Evolutionary conservation across 768 basidiomycete species (phyloP).

Genomic region (Boletus subparvulus): DNA sequence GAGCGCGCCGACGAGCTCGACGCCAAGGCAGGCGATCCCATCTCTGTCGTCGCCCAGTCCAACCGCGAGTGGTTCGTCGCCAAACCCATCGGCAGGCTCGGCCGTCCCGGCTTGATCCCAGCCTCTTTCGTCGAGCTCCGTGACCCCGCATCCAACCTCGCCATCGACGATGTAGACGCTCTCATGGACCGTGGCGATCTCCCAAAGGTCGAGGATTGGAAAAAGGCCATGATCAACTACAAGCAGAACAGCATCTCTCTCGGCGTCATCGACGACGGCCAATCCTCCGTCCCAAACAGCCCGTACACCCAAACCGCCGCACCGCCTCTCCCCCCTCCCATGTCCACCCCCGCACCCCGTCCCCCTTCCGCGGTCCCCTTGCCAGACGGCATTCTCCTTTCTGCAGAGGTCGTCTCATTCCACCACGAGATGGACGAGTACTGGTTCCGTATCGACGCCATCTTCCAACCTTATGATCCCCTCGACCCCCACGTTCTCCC

Average conservation of each 20-base stretch:
- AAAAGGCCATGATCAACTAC: conserved; percentile 90
- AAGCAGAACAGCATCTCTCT: conserved; percentile 95
- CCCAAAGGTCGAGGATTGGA: conserved; percentile 99
- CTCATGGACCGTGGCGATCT: conserved; percentile 87
- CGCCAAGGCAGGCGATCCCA: conserved; percentile 88
- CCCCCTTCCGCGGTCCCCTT: conserved; percentile 49
- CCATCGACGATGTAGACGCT: conserved; percentile 70
- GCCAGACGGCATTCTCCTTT: conserved; percentile 80
- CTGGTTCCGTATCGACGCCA: conserved; percentile 93
- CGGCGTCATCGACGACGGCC: conserved; percentile 77
- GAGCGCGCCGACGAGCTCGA: conserved; percentile 96
- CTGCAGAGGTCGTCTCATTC: conserved; percentile 92
- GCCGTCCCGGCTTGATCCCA: conserved; percentile 95
- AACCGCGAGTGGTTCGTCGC: conserved; percentile 99
- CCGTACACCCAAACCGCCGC: conserved; percentile 34
- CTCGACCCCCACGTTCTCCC: conserved; percentile 57
- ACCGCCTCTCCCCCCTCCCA: conserved; percentile 17
- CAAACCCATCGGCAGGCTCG: conserved; percentile 93
- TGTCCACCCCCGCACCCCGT: conserved; percentile 23
- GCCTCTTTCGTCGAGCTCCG: conserved; percentile 96
- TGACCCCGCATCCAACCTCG: conserved; percentile 82
- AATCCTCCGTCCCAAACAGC: conserved; percentile 44
- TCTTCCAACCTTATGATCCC: conserved; percentile 79
- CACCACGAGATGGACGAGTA: conserved; percentile 95
- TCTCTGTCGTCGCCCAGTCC: conserved; percentile 98